Evolutionary conservation across 768 basidiomycete species (phyloP).

Genomic region (Calocybe indica): DNA sequence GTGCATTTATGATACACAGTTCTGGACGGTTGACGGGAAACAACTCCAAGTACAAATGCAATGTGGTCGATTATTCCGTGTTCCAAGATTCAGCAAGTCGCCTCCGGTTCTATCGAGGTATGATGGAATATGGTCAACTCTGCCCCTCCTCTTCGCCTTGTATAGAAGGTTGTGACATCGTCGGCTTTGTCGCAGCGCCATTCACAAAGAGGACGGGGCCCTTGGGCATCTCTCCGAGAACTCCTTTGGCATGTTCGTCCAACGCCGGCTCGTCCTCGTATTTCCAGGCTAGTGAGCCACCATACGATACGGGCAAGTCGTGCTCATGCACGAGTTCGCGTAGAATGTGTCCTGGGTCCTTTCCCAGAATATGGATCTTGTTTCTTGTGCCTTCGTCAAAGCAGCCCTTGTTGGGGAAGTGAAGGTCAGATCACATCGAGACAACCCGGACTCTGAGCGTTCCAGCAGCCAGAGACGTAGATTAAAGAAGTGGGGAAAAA

Average conservation of each 20-base stretch:
- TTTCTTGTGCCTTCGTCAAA: conserved; percentile 75
- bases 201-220: conserved; percentile 49
- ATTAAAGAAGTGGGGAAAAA: not conserved
- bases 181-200: conserved; percentile 29
- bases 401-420: conserved; percentile 42
- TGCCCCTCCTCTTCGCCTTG: not conserved
- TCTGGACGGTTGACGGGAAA: too few species aligned
- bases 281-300: conserved; percentile 67
- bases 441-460: not conserved
- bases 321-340: conserved; percentile 36
- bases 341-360: conserved; percentile 48
- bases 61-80: not conserved
- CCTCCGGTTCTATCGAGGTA: not conserved
- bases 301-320: conserved; percentile 64
- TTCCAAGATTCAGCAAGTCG: too few species aligned
- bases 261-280: conserved; percentile 63
- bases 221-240: conserved; percentile 46
- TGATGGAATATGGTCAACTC: not conserved
- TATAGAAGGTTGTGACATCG: not conserved
- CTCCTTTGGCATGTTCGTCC: conserved; percentile 45
- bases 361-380: conserved; percentile 73
- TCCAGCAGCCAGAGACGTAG: too few species aligned
- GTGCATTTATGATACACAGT: too few species aligned
- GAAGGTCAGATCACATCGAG: not conserved
- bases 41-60: not conserved